Conservation (phyloP, 2,329 filamentous ascomycete genomes). For the Botryotinia calthae region DNA sequence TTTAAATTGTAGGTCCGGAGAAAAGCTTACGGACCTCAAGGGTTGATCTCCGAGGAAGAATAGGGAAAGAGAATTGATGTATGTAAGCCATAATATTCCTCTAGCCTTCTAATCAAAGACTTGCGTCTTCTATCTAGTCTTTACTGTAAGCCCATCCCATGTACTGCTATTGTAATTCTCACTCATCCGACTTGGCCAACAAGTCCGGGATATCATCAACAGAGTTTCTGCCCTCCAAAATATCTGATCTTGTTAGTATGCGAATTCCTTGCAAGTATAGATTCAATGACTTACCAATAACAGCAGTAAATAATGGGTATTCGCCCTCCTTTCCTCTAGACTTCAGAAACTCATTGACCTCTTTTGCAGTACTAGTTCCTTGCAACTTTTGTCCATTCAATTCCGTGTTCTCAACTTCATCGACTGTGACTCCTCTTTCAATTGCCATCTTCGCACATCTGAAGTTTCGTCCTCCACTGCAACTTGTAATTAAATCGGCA, state of each 20-base stretch:
- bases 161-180: slow-evolving; percentile 6
- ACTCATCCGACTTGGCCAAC: slow-evolving; percentile 27
- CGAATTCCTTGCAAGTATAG: not conserved
- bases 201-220: slow-evolving; percentile 77
- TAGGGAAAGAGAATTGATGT: not conserved
- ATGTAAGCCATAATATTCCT: slow-evolving; percentile 6
- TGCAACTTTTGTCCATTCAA: slow-evolving; percentile 97
- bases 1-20: not conserved
- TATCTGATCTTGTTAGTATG: slow-evolving; percentile 46
- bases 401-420: slow-evolving; percentile 84
- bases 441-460: slow-evolving; percentile 87
- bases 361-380: slow-evolving; percentile 85
- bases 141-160: not conserved
- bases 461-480: slow-evolving; percentile 89
- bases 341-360: slow-evolving; percentile 87
- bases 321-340: slow-evolving; percentile 72
- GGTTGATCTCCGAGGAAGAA: slow-evolving; percentile 8
- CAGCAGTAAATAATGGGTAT: slow-evolving; percentile 90
- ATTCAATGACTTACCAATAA: slow-evolving; percentile 49
- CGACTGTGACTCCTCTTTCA: slow-evolving; percentile 73
- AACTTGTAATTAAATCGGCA: slow-evolving; percentile 92
- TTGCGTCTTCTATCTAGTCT: slow-evolving; percentile 18
- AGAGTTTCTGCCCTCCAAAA: slow-evolving; percentile 70
- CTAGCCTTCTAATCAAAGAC: slow-evolving; percentile 4
- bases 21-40: not conserved